phyloP scores from a whole-genome alignment of 2,329 filamentous ascomycete species.

The Neonectria sp. region DNA sequence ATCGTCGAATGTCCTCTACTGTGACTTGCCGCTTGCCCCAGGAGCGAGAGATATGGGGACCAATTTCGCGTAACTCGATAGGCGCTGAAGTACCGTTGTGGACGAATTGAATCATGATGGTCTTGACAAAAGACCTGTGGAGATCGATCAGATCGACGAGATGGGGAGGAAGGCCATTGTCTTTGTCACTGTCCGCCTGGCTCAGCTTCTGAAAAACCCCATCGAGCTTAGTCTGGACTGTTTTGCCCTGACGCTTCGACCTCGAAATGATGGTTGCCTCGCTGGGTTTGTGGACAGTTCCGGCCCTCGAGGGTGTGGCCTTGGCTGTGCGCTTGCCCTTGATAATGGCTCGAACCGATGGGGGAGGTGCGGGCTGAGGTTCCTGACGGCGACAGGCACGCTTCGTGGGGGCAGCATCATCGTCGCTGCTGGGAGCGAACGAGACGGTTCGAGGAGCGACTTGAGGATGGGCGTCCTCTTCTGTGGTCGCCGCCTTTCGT shows the following conservation, averaged over 20 bases:
- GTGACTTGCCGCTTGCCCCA: conserved; percentile 82
- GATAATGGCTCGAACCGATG: conserved; percentile 24
- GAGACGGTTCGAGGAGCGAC: conserved; percentile 49
- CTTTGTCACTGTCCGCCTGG: conserved; percentile 43
- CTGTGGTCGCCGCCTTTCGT: conserved; percentile 53
- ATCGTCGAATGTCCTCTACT: conserved; percentile 75
- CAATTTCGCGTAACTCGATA: conserved; percentile 73
- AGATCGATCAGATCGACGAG: conserved; percentile 74
- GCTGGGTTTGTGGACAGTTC: conserved; percentile 50
- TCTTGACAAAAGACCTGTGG: conserved; percentile 77
- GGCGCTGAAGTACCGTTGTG: conserved; percentile 77
- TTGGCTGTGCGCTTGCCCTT: conserved; percentile 53
- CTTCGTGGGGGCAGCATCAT: conserved; percentile 47
- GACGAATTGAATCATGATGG: conserved; percentile 77
- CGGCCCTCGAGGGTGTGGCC: conserved; percentile 47
- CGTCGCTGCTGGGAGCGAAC: conserved; percentile 53
- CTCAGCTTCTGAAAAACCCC: conserved; percentile 56
- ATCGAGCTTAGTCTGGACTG: conserved; percentile 57
- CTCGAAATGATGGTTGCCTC: conserved; percentile 51
- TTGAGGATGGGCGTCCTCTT: conserved; percentile 46
- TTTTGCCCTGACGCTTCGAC: conserved; percentile 48
- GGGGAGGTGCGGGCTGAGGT: conserved; percentile 25
- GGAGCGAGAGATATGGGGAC: conserved; percentile 74
- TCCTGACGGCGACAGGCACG: conserved; percentile 49
- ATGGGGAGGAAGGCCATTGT: conserved; percentile 62